Base-by-base conservation (phyloP, 2,329 filamentous ascomycete genomes). In the Alternaria gaisen region DNA sequence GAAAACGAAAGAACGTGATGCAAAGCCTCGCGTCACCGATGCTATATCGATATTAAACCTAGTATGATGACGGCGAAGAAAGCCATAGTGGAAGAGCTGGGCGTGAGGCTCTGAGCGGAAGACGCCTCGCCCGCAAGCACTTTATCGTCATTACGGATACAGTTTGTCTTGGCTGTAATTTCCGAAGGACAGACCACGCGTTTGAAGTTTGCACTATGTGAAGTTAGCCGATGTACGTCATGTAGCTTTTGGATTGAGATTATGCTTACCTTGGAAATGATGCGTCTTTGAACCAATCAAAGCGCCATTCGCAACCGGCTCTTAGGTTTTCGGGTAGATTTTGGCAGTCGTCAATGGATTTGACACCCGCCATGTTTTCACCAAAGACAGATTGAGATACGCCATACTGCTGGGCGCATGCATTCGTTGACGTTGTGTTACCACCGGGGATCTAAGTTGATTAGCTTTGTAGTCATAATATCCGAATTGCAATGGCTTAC, bases 271-370 rank as follows among this genome's bases (percentile, higher is more conserved):
- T 75, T n/a, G 76, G 76, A 61, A 65, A 76, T 9, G 57, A 60
- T 44, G 72, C 73, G 57, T 79, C 72, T 60, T 74, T 52, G 41
- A 77, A 73, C 76, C 76, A 79, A 59, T 77, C 72, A 58, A 77
- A 79, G 5, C 76, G 69, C 74, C 74, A 79, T 52, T 64, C 42
- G 54, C 77, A 79, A 18, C 70, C 72, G 7, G 66, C 50, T 58
- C 56, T 66, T 40, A 77, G 53, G 12, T 66, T 51, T 50, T 73
- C 67, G 30, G 77, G 77, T 32, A 79, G 69, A 24, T 74, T 77
- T 24, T 74, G 57, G 57, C 77, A 79, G 53, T 78, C 75, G 18
- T 73, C 67, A 44, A 60, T 63, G 14, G 69, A 71, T 26, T 57
- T 64, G 47, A 79, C 72, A 36, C 77, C 77, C n/a, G 43, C 28